These are phyloP conservation scores for Serpula lacrymans DNA, from an alignment of 768 basidiomycete species.

Conservation along the genomic window DNA sequence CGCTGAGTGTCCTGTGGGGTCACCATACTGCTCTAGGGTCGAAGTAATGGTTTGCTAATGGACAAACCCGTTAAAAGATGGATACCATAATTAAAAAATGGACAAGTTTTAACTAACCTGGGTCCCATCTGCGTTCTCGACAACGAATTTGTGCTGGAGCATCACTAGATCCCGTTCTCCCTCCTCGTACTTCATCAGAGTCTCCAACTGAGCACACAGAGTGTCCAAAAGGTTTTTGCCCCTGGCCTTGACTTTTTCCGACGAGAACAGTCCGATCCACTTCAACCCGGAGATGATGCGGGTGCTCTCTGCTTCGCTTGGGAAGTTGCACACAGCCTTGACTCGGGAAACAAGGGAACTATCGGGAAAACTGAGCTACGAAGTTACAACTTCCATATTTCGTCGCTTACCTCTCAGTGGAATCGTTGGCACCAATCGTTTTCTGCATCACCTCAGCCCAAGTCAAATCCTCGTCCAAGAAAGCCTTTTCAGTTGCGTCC, in stretches of 20 bases:
- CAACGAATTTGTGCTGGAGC: constrained; percentile 97
- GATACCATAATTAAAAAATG: not conserved
- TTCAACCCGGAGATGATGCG: constrained; percentile 87
- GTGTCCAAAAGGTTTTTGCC: constrained; percentile 86
- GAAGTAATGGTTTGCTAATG: constrained; percentile 80
- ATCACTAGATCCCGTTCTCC: constrained; percentile 96
- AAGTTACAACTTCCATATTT: not conserved
- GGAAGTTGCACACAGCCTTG: constrained; percentile 69
- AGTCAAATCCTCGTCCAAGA: constrained; percentile 68
- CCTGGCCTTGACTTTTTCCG: constrained; percentile 56
- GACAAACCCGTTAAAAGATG: constrained; percentile 4
- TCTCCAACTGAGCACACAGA: constrained; percentile 86
- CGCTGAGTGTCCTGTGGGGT: constrained; percentile 73
- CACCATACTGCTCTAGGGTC: constrained; percentile 87
- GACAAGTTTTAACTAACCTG: constrained; percentile 39
- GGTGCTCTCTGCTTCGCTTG: constrained; percentile 60
- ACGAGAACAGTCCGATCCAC: constrained; percentile 92
- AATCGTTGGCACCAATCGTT: constrained; percentile 63
- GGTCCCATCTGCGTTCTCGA: constrained; percentile 83
- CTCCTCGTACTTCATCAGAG: constrained; percentile 84
- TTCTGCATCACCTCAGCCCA: constrained; percentile 85
- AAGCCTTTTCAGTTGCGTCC: constrained; percentile 69
- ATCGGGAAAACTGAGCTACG: constrained; percentile 7
- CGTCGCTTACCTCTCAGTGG: constrained; percentile 61
- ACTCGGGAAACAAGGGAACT: constrained; percentile 75